Evolutionary conservation across 1,139 yeast genomes (phyloP).

Genomic region (Yarrowia galli): DNA sequence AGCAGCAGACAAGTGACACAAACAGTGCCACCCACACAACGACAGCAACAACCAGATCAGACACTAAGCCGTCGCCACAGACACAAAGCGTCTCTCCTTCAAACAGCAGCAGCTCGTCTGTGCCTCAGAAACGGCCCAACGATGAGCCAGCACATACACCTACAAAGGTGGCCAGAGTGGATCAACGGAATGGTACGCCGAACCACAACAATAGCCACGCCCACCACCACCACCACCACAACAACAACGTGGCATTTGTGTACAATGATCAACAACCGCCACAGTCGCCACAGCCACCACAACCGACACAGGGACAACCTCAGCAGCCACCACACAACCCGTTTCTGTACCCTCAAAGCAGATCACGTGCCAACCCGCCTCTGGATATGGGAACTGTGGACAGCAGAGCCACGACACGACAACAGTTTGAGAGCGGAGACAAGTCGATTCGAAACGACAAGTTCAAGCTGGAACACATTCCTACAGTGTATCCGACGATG

Average conservation of each 20-base stretch:
- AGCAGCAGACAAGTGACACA: not conserved
- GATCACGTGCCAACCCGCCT: slow-evolving; percentile 55
- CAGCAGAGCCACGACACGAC: slow-evolving; percentile 40
- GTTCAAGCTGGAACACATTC: slow-evolving; percentile 53
- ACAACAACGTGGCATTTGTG: not conserved
- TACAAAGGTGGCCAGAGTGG: not conserved
- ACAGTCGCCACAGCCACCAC: not conserved
- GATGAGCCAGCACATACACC: not conserved
- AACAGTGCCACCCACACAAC: too few species aligned
- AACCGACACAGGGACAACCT: not conserved
- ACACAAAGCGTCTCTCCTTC: not conserved
- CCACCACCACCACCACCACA: not conserved
- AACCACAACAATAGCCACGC: not conserved
- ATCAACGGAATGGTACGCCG: not conserved
- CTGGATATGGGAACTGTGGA: slow-evolving; percentile 54
- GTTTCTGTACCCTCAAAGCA: slow-evolving; percentile 54
- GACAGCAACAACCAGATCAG: too few species aligned
- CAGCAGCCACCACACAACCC: slow-evolving; percentile 47
- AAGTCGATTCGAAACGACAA: slow-evolving; percentile 13
- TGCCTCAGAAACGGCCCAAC: slow-evolving; percentile 9
- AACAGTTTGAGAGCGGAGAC: slow-evolving; percentile 13
- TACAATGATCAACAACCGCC: not conserved
- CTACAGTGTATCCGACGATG: slow-evolving; percentile 57
- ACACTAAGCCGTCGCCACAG: not conserved
- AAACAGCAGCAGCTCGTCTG: not conserved